A percentile compares a stretch with the other conserved stretches of the same genome.
Evolutionary conservation across 2,329 filamentous ascomycete genomes (phyloP).

Genomic region (Cercospora zeina): DNA sequence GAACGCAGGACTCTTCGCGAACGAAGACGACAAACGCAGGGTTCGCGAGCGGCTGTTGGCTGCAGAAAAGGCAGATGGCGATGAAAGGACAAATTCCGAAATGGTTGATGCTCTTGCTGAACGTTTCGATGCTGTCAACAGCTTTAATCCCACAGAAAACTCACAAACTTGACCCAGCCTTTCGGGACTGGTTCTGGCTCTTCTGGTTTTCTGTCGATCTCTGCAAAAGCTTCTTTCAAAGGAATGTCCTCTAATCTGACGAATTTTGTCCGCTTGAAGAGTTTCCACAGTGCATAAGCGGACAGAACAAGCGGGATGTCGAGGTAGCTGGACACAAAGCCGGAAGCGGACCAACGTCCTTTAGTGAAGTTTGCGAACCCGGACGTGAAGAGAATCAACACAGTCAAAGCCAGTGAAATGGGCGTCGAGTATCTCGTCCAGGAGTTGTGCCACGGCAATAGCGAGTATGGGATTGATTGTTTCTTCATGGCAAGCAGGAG

Average conservation of each 20-base stretch:
- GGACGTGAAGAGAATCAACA: slow-evolving; percentile 36
- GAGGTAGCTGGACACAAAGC: slow-evolving; percentile 42
- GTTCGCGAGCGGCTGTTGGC: slow-evolving; percentile 10
- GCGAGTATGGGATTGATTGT: slow-evolving; percentile 30
- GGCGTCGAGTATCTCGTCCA: slow-evolving; percentile 43
- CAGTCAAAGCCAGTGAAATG: slow-evolving; percentile 35
- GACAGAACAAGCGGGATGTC: slow-evolving; percentile 34
- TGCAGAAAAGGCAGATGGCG: not conserved
- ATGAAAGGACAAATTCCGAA: not conserved
- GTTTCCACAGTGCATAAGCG: slow-evolving; percentile 33
- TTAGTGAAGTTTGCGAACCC: slow-evolving; percentile 37
- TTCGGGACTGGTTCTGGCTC: slow-evolving; percentile 26
- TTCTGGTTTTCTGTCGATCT: slow-evolving; percentile 29
- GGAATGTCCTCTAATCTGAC: slow-evolving; percentile 32
- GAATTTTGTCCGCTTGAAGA: slow-evolving; percentile 32
- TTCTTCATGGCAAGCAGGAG: slow-evolving; percentile 34
- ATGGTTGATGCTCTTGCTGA: not conserved
- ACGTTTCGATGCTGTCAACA: slow-evolving; percentile 10
- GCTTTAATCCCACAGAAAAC: slow-evolving; percentile 32
- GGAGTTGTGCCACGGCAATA: slow-evolving; percentile 40
- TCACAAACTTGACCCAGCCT: slow-evolving; percentile 27
- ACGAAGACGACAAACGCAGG: slow-evolving; percentile 6
- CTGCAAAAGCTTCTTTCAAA: slow-evolving; percentile 30
- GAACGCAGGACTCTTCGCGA: slow-evolving; percentile 9
- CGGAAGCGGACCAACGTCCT: slow-evolving; percentile 34